A percentile compares a stretch with the other conserved stretches of the same genome.
Conservation (phyloP, 208 protist species). For the Phytomonas francai region DNA sequence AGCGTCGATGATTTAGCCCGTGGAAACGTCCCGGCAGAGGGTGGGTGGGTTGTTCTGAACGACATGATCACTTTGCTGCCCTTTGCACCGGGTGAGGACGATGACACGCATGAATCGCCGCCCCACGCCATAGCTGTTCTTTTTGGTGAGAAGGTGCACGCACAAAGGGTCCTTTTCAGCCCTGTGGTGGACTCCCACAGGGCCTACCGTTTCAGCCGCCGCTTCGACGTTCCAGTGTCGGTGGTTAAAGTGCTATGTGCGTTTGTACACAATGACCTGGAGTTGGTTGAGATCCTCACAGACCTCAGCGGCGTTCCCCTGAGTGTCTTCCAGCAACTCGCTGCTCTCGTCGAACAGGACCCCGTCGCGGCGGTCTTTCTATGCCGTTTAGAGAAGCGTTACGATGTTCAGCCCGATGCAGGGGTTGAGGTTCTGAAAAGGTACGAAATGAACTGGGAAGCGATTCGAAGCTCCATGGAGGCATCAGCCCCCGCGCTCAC, state of each 20-base stretch:
- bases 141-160: slow-evolving; percentile 33
- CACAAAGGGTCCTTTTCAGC: slow-evolving; percentile 60
- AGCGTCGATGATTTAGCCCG: background rate
- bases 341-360: slow-evolving; percentile 41
- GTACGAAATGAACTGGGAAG: slow-evolving; percentile 50
- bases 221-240: slow-evolving; percentile 44
- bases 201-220: slow-evolving; percentile 26
- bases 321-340: slow-evolving; percentile 58
- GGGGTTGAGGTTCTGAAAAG: slow-evolving; percentile 47
- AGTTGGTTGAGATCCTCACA: slow-evolving; percentile 47
- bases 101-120: slow-evolving; percentile 10
- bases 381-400: slow-evolving; percentile 60
- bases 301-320: slow-evolving; percentile 64
- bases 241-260: slow-evolving; percentile 48
- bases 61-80: slow-evolving; percentile 77
- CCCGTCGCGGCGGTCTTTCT: slow-evolving; percentile 63
- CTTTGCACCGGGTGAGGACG: slow-evolving; percentile 21
- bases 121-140: slow-evolving; percentile 20
- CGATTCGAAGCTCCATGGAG: slow-evolving; percentile 12
- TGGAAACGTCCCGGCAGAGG: slow-evolving; percentile 19
- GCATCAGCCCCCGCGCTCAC: background rate
- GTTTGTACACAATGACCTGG: slow-evolving; percentile 40
- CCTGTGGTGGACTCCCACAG: slow-evolving; percentile 46
- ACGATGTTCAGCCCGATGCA: slow-evolving; percentile 32
- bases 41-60: slow-evolving; percentile 67